These are phyloP conservation scores for Lachancea nothofagi DNA, from an alignment of 805 yeast species.

Conservation along the genomic window DNA sequence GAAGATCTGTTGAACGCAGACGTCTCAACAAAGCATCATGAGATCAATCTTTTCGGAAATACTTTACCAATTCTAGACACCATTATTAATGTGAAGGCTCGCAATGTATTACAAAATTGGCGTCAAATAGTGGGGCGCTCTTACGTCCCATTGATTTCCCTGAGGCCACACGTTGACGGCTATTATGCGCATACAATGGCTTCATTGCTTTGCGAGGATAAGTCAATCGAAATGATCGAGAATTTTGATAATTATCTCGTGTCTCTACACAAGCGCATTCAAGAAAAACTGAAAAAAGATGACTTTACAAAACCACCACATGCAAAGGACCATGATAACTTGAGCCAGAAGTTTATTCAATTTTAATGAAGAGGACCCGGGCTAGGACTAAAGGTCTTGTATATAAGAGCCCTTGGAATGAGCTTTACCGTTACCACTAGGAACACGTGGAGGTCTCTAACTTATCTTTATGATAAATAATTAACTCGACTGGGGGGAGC, in stretches of 20 bases:
- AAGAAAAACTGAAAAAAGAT: conserved; percentile 46
- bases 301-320: conserved; percentile 26
- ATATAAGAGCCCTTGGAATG: no score
- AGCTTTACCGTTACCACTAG: no score
- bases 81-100: conserved; percentile 59
- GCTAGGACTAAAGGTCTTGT: no score
- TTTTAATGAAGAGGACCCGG: no score
- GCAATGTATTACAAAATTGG: conserved; percentile 54
- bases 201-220: conserved; percentile 70
- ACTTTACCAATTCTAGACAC: conserved; percentile 69
- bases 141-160: conserved; percentile 24
- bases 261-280: conserved; percentile 59
- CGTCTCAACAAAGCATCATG: conserved; percentile 22
- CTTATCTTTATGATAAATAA: no score
- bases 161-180: conserved; percentile 32
- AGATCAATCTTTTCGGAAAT: conserved; percentile 31
- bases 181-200: conserved; percentile 35
- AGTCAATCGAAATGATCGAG: conserved; percentile 45
- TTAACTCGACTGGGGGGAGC: no score
- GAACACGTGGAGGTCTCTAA: no score
- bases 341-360: conserved; percentile 33
- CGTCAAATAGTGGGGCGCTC: conserved; percentile 19
- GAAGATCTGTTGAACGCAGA: conserved; percentile 71
- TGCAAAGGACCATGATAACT: conserved; percentile 23
- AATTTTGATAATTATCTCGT: conserved; percentile 64